Evolutionary conservation across 495 filamentous ascomycete genomes (phyloP), one percentile per base, ranked within the genome.

Genomic region (Ramalina intermedia): DNA sequence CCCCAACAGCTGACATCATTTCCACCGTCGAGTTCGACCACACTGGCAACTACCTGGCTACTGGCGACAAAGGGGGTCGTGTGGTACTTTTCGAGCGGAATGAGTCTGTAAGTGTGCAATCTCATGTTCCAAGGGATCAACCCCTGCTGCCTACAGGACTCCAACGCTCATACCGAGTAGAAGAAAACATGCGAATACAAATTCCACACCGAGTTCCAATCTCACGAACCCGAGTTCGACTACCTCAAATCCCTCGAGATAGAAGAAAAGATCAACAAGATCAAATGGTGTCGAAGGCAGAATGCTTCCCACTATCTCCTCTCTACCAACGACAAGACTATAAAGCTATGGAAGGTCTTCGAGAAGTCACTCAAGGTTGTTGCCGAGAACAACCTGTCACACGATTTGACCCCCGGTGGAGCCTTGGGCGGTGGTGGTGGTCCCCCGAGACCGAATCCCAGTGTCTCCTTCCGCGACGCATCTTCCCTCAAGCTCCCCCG

Each of bases 141-240:
- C 43, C 49, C 44, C 46, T 16, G 39, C 9, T 37, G 39, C 21
- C 8, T 43, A 37, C 49, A 18, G 11, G 1, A 37, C 11, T 43
- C 42, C 46, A 21, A 37, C 38, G 52, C 56, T 55, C 56, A 63
- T 52, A n/a, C 42, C 48, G 49, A 49, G 46, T 61, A 96, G 90
- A 96, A 96, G 80, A 98, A 96, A 82, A 96, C 91, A 13, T 98
- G 91, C 76, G 91, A 98, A 67, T 98, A 98, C 75, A 98, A 98
- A 66, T 98, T 98, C 67, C 91, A 98, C 64, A 98, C 91, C 60
- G 91, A 98, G 62, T 98, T 98, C 54, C 91, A 98, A 74, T 98
- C 91, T 47, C 91, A 98, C 67, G 91, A 98, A 64, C 91, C 91
- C 18, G 91, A 98, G 65, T 98, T 98, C 66, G 91, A 98, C 63